Evolutionary conservation across 192 early-diverging fungal species (phyloP).

Genomic region (Gonapodya prolifera): DNA sequence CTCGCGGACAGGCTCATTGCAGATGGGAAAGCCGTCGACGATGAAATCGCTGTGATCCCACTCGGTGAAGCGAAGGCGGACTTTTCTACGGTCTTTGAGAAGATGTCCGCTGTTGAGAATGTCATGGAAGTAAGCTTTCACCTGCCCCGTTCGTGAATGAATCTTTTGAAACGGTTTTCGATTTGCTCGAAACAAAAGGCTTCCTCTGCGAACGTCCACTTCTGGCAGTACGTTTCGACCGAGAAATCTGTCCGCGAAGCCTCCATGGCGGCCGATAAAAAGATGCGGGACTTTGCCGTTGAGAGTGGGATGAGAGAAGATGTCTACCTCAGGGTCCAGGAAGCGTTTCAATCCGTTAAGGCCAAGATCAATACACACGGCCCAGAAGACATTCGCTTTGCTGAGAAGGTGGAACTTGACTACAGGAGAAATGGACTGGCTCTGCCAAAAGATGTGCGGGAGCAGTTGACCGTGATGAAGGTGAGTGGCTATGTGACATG

Average conservation of each 20-base stretch:
- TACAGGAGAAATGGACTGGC: conserved; percentile 62
- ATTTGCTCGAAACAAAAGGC: neutral
- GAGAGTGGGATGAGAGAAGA: conserved; percentile 23
- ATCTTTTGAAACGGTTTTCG: neutral
- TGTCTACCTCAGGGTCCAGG: conserved; percentile 15
- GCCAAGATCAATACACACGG: too few species aligned
- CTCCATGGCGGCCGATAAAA: conserved; percentile 11
- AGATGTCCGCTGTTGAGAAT: too few species aligned
- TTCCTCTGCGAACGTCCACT: neutral
- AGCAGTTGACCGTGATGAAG: conserved; percentile 45
- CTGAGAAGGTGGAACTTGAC: conserved; percentile 48
- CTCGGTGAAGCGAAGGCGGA: too few species aligned
- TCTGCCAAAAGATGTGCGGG: conserved; percentile 42
- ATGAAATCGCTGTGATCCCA: neutral
- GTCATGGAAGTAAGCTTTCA: too few species aligned
- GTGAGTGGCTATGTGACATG: too few species aligned
- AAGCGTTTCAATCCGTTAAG: conserved; percentile 13
- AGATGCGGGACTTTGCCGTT: conserved; percentile 18
- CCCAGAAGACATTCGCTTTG: conserved; percentile 52
- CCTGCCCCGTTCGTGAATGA: neutral
- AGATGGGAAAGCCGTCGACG: neutral
- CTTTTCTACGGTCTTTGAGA: too few species aligned
- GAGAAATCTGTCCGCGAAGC: conserved; percentile 23
- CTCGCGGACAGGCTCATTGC: neutral
- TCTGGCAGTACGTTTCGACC: conserved; percentile 19